phyloP scores from a whole-genome alignment of 768 basidiomycete species.

The Tulasnella sp. region DNA sequence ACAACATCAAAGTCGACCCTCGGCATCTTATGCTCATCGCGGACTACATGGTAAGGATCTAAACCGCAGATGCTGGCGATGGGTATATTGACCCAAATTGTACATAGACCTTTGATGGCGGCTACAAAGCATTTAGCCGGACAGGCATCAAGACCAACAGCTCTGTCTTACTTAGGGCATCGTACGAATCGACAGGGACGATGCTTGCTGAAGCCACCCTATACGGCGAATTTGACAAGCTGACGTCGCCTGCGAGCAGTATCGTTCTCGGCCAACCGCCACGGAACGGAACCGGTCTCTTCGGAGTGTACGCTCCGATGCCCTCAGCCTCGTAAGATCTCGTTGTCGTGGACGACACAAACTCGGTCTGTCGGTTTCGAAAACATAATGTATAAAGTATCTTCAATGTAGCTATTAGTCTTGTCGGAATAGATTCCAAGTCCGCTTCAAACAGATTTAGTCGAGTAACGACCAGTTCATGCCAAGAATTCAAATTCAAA shows the following conservation, averaged over 20 bases:
- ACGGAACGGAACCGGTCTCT: constrained; percentile 87
- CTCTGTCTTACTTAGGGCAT: constrained; percentile 94
- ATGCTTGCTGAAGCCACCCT: constrained; percentile 93
- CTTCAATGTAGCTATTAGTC: not conserved
- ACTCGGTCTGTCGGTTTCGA: not conserved
- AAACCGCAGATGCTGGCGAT: not conserved
- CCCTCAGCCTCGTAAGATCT: not conserved
- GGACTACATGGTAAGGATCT: constrained; percentile 83
- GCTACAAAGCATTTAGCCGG: constrained; percentile 96
- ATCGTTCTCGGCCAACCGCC: constrained; percentile 85
- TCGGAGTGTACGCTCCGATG: constrained; percentile 57
- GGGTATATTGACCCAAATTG: not conserved
- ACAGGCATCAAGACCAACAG: constrained; percentile 86
- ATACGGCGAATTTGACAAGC: constrained; percentile 89
- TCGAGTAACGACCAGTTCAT: too few relatives aligned
- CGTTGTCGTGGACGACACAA: not conserved
- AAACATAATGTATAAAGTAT: not conserved
- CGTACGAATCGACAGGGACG: constrained; percentile 89
- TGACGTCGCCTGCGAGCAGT: constrained; percentile 80
- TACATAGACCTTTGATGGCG: constrained; percentile 86
- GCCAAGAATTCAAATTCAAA: too few relatives aligned
- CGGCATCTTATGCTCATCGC: constrained; percentile 95
- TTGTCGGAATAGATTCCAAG: not conserved
- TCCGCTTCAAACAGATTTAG: too few relatives aligned
- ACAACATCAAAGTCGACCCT: constrained; percentile 90